Percentiles rank a stretch among this genome's conserved stretches.
Evolutionary conservation across 768 basidiomycete species (phyloP).

Genomic region (Tricholoma hemisulphureum): DNA sequence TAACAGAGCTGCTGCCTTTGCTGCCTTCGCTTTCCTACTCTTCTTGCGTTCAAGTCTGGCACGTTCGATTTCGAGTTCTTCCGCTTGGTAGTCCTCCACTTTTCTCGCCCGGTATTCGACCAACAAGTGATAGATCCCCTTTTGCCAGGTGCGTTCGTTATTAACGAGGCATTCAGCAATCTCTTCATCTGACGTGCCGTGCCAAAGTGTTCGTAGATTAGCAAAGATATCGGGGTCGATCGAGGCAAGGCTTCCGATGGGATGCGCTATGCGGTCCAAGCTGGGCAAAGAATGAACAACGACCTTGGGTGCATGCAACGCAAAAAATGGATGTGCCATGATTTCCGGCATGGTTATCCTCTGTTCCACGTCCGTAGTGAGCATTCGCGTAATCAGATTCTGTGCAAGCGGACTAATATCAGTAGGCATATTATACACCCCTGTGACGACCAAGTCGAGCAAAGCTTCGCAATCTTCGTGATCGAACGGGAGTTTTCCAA

Average conservation of each 20-base stretch:
- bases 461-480: constrained; percentile 77
- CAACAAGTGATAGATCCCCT: constrained; percentile 92
- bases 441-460: constrained; percentile 78
- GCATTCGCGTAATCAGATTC: constrained; percentile 78
- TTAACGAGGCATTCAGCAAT: constrained; percentile 68
- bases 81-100: constrained; percentile 72
- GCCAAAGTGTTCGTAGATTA: constrained; percentile 92
- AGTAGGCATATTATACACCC: constrained; percentile 69
- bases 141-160: constrained; percentile 83
- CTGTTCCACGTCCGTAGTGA: constrained; percentile 67
- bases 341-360: constrained; percentile 86
- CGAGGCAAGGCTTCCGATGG: constrained; percentile 57
- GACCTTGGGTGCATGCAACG: constrained; percentile 49
- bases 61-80: constrained; percentile 48
- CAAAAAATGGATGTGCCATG: constrained; percentile 75
- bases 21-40: constrained; percentile 28
- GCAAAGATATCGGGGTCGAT: constrained; percentile 89
- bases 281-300: constrained; percentile 48
- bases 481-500: constrained; percentile 89
- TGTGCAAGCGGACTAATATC: constrained; percentile 69
- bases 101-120: constrained; percentile 76
- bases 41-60: constrained; percentile 36
- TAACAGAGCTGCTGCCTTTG: constrained; percentile 12
- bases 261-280: constrained; percentile 66
- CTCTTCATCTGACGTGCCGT: constrained; percentile 69